Evolutionary conservation across 352 stramenopile species (phyloP).

Genomic region (Phytophthora niederhauseri): DNA sequence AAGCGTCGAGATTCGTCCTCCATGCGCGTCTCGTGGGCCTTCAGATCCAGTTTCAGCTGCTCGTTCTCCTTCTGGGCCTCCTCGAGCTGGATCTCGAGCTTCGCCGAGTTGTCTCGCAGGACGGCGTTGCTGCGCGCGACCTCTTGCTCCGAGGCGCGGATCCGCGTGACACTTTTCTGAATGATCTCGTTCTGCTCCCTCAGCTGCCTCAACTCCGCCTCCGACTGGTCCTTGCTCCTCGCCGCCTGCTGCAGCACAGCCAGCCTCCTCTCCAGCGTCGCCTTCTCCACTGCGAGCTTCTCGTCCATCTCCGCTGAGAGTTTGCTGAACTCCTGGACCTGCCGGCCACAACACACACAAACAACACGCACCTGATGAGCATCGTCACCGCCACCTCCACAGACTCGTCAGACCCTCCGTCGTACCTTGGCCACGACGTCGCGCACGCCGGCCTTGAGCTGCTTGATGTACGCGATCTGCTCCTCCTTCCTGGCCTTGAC

Average conservation of each 20-base stretch:
- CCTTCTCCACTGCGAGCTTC: constrained; percentile 39
- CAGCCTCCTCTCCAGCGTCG: constrained; percentile 42
- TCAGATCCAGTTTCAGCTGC: constrained; percentile 65
- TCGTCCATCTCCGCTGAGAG: constrained; percentile 40
- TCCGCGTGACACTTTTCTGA: constrained; percentile 35
- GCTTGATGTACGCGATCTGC: constrained; percentile 57
- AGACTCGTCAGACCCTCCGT: not conserved
- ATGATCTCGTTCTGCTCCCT: constrained; percentile 37
- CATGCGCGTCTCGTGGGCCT: constrained; percentile 51
- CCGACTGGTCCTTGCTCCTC: constrained; percentile 43
- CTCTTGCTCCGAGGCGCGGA: constrained; percentile 50
- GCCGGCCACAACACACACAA: constrained; percentile 1
- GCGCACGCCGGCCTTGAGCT: constrained; percentile 53
- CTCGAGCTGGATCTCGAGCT: constrained; percentile 61
- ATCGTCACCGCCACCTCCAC: not conserved
- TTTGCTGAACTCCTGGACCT: constrained; percentile 49
- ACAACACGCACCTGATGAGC: not conserved
- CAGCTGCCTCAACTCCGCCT: constrained; percentile 46
- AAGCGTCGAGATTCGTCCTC: constrained; percentile 58
- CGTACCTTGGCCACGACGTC: constrained; percentile 44
- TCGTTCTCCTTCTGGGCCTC: constrained; percentile 59
- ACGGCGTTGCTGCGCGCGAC: constrained; percentile 30
- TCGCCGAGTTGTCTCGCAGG: constrained; percentile 43
- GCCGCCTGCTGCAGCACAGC: constrained; percentile 41
- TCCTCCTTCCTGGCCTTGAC: constrained; percentile 65